phyloP scores from a whole-genome alignment of 495 filamentous ascomycete species.

The Trichoderma virens region DNA sequence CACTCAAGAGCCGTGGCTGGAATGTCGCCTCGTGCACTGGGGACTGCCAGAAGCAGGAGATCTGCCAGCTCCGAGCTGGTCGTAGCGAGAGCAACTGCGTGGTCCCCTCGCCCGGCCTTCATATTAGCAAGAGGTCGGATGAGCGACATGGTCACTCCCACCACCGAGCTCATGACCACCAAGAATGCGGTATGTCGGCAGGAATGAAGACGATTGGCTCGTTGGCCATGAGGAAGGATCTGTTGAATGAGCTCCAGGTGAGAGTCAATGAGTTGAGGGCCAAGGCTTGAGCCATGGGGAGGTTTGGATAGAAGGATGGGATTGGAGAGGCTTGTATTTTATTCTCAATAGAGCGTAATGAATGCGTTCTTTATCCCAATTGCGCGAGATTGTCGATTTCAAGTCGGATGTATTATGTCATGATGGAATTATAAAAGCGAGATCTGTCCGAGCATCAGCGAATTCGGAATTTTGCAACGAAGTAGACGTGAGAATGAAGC shows the following conservation, averaged over 20 bases:
- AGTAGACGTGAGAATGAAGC: neutral
- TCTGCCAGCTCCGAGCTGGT: conserved; percentile 26
- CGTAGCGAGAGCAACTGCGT: conserved; percentile 27
- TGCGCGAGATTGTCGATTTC: too few species aligned
- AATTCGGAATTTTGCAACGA: too few species aligned
- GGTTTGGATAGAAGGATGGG: neutral
- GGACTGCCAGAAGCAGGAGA: conserved; percentile 18
- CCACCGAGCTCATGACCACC: neutral
- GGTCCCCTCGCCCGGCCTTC: conserved; percentile 11
- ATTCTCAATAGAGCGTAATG: too few species aligned
- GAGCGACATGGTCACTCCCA: neutral
- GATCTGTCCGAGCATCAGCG: too few species aligned
- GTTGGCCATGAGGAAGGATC: conserved; percentile 8
- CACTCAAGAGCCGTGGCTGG: conserved; percentile 23
- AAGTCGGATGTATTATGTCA: too few species aligned
- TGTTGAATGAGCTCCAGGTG: conserved; percentile 10
- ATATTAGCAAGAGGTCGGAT: conserved; percentile 12
- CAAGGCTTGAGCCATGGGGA: neutral
- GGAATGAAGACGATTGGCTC: conserved; percentile 1
- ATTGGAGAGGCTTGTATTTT: too few species aligned
- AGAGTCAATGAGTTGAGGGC: neutral
- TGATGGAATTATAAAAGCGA: too few species aligned
- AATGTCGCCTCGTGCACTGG: conserved; percentile 16
- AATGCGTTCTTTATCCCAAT: too few species aligned
- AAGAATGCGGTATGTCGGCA: conserved; percentile 14